These are phyloP conservation scores for Neonothopanus nambi DNA, from an alignment of 1,284 basidiomycete species.

Conservation along the genomic window DNA sequence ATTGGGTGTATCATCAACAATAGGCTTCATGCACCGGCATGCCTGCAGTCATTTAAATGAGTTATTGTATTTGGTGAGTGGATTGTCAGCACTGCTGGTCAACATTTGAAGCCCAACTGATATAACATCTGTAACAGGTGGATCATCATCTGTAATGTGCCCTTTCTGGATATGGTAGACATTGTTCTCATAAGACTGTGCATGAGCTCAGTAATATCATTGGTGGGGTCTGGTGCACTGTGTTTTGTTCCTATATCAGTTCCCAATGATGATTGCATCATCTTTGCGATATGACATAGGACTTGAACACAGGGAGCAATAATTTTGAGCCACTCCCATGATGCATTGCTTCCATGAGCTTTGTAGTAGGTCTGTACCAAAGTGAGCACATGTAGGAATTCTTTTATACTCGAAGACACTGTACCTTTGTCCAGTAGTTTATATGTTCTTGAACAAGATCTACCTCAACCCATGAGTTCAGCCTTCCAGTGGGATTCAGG, in stretches of 20 bases:
- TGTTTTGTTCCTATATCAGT: slow-evolving; percentile 31
- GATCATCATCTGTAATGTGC: slow-evolving; percentile 22
- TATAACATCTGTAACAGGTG: slow-evolving; percentile 23
- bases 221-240: slow-evolving; percentile 25
- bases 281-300: slow-evolving; percentile 30
- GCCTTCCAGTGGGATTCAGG: slow-evolving; percentile 35
- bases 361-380: slow-evolving; percentile 25
- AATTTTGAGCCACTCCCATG: slow-evolving; percentile 41
- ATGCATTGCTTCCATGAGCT: slow-evolving; percentile 34
- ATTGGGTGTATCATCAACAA: not conserved
- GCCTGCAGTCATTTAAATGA: not conserved
- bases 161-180: slow-evolving; percentile 23
- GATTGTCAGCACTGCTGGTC: slow-evolving; percentile 13
- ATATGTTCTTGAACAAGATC: slow-evolving; percentile 44
- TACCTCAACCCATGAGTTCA: slow-evolving; percentile 27
- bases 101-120: slow-evolving; percentile 19
- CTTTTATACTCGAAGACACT: too few species aligned
- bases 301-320: slow-evolving; percentile 37
- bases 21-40: slow-evolving; percentile 2
- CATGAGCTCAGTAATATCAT: slow-evolving; percentile 29
- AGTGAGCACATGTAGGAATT: too few species aligned
- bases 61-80: slow-evolving; percentile 24
- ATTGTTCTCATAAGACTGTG: slow-evolving; percentile 25
- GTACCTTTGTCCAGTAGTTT: slow-evolving; percentile 38
- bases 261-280: slow-evolving; percentile 31